phyloP scores from a whole-genome alignment of 352 stramenopile genomes.

The Pythium scleroteichum region DNA sequence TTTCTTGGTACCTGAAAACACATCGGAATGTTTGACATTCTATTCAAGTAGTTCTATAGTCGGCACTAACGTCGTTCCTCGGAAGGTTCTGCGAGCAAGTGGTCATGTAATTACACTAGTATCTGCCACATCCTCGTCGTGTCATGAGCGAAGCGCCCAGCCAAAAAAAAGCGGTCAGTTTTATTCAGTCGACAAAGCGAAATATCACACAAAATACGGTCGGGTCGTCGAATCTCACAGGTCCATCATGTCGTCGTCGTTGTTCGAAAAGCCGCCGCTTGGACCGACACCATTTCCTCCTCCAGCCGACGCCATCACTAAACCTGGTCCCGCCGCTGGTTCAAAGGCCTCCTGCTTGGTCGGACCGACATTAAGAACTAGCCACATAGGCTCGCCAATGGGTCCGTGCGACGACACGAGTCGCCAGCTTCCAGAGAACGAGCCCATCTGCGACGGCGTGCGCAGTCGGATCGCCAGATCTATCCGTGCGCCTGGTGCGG shows the following conservation, averaged over 20 bases:
- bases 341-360: constrained; percentile 29
- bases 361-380: constrained; percentile 62
- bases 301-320: background rate
- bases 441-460: constrained; percentile 56
- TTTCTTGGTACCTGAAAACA: too few species aligned
- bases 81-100: too few species aligned
- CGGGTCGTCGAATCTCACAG: constrained; percentile 3
- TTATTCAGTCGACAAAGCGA: too few species aligned
- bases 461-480: constrained; percentile 57
- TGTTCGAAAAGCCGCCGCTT: constrained; percentile 11
- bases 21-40: too few species aligned
- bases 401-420: constrained; percentile 59
- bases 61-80: too few species aligned
- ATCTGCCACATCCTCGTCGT: too few species aligned
- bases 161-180: too few species aligned
- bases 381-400: constrained; percentile 81
- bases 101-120: too few species aligned
- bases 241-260: constrained; percentile 33
- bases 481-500: constrained; percentile 49
- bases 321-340: background rate
- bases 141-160: too few species aligned
- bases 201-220: too few species aligned
- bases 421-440: constrained; percentile 77
- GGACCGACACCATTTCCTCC: background rate
- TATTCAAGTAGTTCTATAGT: too few species aligned